Evolutionary conservation across 257 asterid species (phyloP).

Genomic region (Solanum peruvianum): DNA sequence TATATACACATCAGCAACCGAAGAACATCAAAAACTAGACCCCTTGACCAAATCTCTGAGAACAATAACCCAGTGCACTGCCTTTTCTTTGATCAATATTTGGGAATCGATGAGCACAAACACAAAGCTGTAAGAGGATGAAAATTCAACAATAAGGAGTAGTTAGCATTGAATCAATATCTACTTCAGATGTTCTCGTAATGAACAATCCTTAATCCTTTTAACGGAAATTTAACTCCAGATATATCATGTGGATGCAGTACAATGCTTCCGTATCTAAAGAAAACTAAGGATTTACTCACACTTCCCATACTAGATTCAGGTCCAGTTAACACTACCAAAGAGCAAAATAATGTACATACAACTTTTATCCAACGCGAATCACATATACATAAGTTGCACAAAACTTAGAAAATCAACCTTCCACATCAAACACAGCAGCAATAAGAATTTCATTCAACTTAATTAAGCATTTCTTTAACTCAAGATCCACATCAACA

Average conservation of each 20-base stretch:
- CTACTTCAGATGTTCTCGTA: background rate
- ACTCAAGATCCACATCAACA: background rate
- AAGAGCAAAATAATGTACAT: background rate
- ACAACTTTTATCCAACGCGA: background rate
- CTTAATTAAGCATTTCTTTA: background rate
- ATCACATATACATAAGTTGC: background rate
- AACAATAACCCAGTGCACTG: background rate
- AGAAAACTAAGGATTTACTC: background rate
- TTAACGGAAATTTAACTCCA: background rate
- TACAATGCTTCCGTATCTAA: background rate
- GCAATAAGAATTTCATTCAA: background rate
- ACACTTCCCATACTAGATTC: background rate
- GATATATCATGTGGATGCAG: background rate
- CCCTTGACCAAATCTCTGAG: background rate
- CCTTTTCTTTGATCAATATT: background rate
- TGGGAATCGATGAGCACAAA: background rate
- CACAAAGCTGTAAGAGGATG: background rate
- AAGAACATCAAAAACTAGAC: background rate
- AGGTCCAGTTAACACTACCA: background rate
- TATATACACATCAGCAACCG: conserved; percentile 32
- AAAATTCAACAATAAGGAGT: background rate
- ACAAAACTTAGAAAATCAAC: background rate
- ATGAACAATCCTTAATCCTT: background rate
- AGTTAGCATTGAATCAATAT: background rate
- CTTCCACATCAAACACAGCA: background rate